Evolutionary conservation across 441 rosid genomes (phyloP), one percentile per base, ranked within the genome.

Genomic region (Mallotus repandus): DNA sequence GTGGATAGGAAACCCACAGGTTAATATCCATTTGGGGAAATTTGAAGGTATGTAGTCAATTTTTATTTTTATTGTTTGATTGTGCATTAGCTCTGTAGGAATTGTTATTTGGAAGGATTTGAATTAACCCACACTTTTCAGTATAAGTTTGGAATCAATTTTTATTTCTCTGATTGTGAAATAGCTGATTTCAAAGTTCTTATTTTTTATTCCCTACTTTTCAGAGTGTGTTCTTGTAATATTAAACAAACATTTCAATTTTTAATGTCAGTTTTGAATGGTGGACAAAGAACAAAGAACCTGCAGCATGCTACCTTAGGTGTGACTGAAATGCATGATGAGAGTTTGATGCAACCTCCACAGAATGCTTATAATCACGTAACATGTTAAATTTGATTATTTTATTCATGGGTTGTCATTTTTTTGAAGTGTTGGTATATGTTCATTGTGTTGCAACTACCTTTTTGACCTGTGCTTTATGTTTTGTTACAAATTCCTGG

Each of bases 31-130:
- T 75, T 64, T 78, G 75, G 70, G 71, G 46, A 64, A 71, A 52
- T 63, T 69, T 29, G 32, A 29, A 81, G 89, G 85, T 78, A 91
- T 95, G 98, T 88, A 80, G 81, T 77, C 97, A 32, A 46, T n/a
- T n/a, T n/a, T n/a, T n/a, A n/a, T n/a, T n/a, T n/a, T n/a, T 35
- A 29, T 19, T 53, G 12, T 14, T 71, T 29, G 18, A 12, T 14
- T 15, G 32, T 41, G 52, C 25, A 29, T 55, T 25, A 64, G 58
- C 13, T 73, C 4, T 45, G 41, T 46, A 5, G 49, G 19, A 63
- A 38, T 64, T 49, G 19, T 49, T 49, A 53, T n/a, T 53, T 7
- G 3, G 18, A 14, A 14, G 7, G 1, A 25, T 32, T 62, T 62
- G n/a, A 16, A 61, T 1, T 29, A n/a, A n/a, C 15, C 7, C 65